phyloP scores from a whole-genome alignment of 1,284 basidiomycete species.

The Ceratobasidium sp. region DNA sequence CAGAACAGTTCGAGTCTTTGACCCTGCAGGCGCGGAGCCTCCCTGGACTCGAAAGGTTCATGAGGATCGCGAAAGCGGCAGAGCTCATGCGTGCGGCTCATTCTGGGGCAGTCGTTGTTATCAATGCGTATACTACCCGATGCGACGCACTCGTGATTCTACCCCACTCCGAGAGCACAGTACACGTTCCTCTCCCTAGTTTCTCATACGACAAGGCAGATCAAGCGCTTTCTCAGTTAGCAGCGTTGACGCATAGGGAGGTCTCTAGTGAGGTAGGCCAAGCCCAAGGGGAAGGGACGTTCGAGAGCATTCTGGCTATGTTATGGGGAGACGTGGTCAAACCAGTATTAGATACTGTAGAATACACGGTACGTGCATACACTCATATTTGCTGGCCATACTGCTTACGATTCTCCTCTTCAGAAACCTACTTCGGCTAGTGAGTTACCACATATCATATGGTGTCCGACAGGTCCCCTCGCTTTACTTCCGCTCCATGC shows the following conservation, averaged over 20 bases:
- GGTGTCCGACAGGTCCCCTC: slow-evolving; percentile 14
- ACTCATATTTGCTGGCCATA: no score
- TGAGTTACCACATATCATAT: slow-evolving; percentile 8
- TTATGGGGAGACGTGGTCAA: slow-evolving; percentile 21
- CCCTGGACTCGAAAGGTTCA: slow-evolving; percentile 25
- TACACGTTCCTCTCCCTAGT: neutral
- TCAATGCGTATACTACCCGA: slow-evolving; percentile 11
- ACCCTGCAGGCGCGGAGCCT: neutral
- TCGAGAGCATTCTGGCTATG: neutral
- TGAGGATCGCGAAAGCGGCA: neutral
- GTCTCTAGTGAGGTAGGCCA: neutral
- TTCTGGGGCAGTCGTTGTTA: slow-evolving; percentile 1
- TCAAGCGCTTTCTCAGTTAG: neutral
- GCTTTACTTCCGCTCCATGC: slow-evolving; percentile 7
- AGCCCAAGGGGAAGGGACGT: neutral
- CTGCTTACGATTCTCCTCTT: no score
- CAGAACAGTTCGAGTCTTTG: neutral
- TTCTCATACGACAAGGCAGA: neutral
- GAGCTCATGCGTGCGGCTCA: slow-evolving; percentile 9
- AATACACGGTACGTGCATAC: slow-evolving; percentile 3
- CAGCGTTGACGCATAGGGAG: neutral
- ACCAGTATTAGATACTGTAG: slow-evolving; percentile 8
- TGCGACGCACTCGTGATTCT: slow-evolving; percentile 33
- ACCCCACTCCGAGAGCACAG: neutral
- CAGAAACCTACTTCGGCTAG: neutral